phyloP scores from a whole-genome alignment of 352 stramenopile species.

The Pythium apleroticum region DNA sequence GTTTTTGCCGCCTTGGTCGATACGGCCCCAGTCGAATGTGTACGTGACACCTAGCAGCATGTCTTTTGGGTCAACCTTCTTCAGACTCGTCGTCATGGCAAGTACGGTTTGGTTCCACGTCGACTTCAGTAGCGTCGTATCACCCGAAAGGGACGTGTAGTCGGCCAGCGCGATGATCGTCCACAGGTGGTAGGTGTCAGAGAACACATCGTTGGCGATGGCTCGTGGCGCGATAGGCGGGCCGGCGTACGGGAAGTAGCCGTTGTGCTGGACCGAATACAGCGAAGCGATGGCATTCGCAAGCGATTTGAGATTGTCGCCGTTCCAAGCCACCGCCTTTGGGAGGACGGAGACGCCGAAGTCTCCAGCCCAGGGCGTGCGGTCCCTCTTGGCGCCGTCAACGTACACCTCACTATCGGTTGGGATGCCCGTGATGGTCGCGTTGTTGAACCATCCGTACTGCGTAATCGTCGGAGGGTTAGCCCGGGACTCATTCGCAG shows the following conservation, averaged over 20 bases:
- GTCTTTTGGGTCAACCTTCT: constrained; percentile 30
- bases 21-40: constrained; percentile 32
- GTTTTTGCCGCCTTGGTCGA: constrained; percentile 40
- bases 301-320: constrained; percentile 35
- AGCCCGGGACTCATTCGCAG: constrained; percentile 34
- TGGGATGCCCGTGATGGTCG: constrained; percentile 29
- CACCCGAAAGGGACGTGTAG: constrained; percentile 29
- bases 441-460: constrained; percentile 42
- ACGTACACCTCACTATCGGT: constrained; percentile 35
- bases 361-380: constrained; percentile 39
- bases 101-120: constrained; percentile 32
- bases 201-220: constrained; percentile 26
- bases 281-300: constrained; percentile 33
- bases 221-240: constrained; percentile 30
- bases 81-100: constrained; percentile 36
- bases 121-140: constrained; percentile 21
- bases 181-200: constrained; percentile 46
- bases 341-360: constrained; percentile 31
- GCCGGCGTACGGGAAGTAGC: constrained; percentile 35
- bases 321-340: constrained; percentile 33
- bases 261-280: constrained; percentile 34
- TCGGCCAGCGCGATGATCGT: constrained; percentile 38
- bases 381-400: constrained; percentile 39
- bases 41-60: constrained; percentile 32
- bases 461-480: constrained; percentile 31